Evolutionary conservation across 495 filamentous ascomycete genomes (phyloP), one percentile per base, ranked within the genome.

Genomic region (Hypoxylon lienhwacheense): DNA sequence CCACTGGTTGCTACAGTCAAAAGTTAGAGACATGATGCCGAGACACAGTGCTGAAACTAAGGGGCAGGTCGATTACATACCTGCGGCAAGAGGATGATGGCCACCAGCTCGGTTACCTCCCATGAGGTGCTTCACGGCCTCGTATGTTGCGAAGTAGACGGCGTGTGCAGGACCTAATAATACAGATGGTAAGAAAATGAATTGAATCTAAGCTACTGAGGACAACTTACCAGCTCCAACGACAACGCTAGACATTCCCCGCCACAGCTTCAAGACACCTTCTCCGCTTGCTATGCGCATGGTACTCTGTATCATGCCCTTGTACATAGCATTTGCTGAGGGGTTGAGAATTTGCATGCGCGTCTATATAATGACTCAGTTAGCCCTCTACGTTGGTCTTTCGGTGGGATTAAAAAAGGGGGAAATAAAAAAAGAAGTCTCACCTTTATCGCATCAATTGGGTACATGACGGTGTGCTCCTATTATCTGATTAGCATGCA

Each of bases 401-500:
- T 35, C 40, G 33, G 52, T 34, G 35, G 10, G 42, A 22, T 21
- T 39, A 26, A 10, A 14, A 43, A 4, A 42, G 47, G 47, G 68
- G 81, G 71, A 76, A n/a, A n/a, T n/a, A n/a, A n/a, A n/a, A n/a
- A n/a, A n/a, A n/a, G n/a, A n/a, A n/a, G n/a, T n/a, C n/a, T n/a
- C n/a, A 97, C 95, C 85, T 99, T 99, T 50, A 99, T 85, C 55
- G 96, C 83, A 74, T 99, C 93, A 57, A 99, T 87, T 6, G 93
- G 93, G 63, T 99, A 99, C 93, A 99, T 96, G 55, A 95, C 90
- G 42, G 91, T 92, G 70, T 92, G 90, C 73, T 92, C 87, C 80
- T 80, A 62, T 6, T 12, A 33, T 39, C 25, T 7, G 21, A 55
- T 74, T 56, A 73, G 67, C 47, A 26, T 19, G 16, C 25, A 42